Percentiles rank a stretch among this genome's conserved stretches.
Evolutionary conservation across 2,329 filamentous ascomycete genomes (phyloP).

Genomic region (Phyllosticta paracitricarpa): DNA sequence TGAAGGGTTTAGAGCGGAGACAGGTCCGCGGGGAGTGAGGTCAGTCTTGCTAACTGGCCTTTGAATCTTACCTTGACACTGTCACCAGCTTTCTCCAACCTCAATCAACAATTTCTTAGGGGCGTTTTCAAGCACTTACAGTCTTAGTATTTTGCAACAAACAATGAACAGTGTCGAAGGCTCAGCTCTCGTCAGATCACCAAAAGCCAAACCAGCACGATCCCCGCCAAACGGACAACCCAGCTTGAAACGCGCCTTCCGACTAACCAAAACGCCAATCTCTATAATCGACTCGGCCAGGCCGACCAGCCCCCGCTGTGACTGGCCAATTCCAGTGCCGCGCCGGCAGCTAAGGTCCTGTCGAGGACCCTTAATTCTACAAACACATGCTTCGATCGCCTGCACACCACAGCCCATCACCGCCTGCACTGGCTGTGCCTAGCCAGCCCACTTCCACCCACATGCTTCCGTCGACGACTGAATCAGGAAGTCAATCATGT

Average conservation of each 20-base stretch:
- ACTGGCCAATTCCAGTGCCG: not conserved
- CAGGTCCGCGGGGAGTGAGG: not conserved
- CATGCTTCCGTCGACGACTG: not conserved
- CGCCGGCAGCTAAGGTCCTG: not conserved
- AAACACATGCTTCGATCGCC: not conserved
- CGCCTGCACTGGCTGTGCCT: not conserved
- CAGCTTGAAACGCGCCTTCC: not conserved
- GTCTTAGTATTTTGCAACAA: too few relatives aligned
- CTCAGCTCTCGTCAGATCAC: not conserved
- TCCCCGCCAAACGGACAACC: not conserved
- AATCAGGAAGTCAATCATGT: not conserved
- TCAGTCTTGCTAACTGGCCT: not conserved
- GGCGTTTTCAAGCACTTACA: too few relatives aligned
- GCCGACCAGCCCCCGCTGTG: not conserved
- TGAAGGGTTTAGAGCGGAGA: not conserved
- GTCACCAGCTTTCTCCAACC: too few relatives aligned
- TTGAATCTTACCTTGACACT: too few relatives aligned
- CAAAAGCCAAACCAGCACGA: not conserved
- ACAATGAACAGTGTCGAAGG: too few relatives aligned
- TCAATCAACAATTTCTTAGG: too few relatives aligned
- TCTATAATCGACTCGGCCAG: not conserved
- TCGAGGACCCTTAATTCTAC: not conserved
- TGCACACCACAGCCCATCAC: not conserved
- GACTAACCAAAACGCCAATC: not conserved
- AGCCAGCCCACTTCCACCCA: not conserved